Evolutionary conservation across 108 stramenopile genomes (phyloP), one percentile per base, ranked within the genome.

Genomic region (Cyclotella kingstonii): DNA sequence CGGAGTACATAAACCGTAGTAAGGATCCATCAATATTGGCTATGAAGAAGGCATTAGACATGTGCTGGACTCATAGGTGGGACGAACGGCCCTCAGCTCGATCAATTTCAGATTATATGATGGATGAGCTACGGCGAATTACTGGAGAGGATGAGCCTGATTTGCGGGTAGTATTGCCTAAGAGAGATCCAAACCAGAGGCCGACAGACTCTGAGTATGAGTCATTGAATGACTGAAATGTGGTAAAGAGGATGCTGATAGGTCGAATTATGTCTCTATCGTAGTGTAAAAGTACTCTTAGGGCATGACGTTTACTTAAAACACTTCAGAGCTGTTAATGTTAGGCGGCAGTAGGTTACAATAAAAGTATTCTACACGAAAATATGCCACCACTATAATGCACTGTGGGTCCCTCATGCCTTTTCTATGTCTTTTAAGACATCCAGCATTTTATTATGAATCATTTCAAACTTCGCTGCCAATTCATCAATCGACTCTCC

Each of bases 381-480:
- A n/a, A n/a, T n/a, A n/a, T n/a, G n/a, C n/a, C n/a, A n/a, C n/a
- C n/a, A n/a, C n/a, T n/a, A n/a, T n/a, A n/a, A n/a, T n/a, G n/a
- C n/a, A n/a, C n/a, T n/a, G n/a, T n/a, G n/a, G n/a, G n/a, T n/a
- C n/a, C n/a, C n/a, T n/a, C n/a, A n/a, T n/a, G n/a, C n/a, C n/a
- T n/a, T n/a, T n/a, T n/a, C n/a, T n/a, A n/a, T n/a, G n/a, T n/a
- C n/a, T n/a, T n/a, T n/a, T n/a, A n/a, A n/a, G n/a, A n/a, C n/a
- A n/a, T n/a, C n/a, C n/a, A n/a, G n/a, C n/a, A n/a, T n/a, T n/a
- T n/a, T n/a, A n/a, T n/a, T n/a, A n/a, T 85, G 85, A 23, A 91
- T 62, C 21, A 69, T 68, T 22, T 81, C 79, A 66, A 91, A 91
- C n/a, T 81, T 65, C 6, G 84, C 84, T 1, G 84, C 86, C 19